A percentile compares a stretch with the other conserved stretches of the same genome.
phyloP scores from a whole-genome alignment of 805 yeast species.

The Barnettozyma siamensis region DNA sequence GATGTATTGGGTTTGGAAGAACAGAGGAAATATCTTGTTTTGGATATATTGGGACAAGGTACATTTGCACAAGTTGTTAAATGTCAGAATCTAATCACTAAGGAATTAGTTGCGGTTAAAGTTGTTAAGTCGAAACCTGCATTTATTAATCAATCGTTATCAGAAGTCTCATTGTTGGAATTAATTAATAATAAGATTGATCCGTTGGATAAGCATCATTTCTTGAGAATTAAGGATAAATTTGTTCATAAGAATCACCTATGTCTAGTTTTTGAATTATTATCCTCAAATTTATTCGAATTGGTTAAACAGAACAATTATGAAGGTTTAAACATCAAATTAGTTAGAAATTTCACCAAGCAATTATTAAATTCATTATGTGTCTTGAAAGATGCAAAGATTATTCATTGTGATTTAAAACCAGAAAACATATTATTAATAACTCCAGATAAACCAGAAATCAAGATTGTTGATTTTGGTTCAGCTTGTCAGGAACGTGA shows the following conservation, averaged over 20 bases:
- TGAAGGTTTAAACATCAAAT: slow-evolving; percentile 76
- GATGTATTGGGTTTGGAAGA: slow-evolving; percentile 86
- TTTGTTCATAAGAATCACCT: slow-evolving; percentile 90
- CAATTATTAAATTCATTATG: slow-evolving; percentile 80
- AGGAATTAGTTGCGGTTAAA: slow-evolving; percentile 89
- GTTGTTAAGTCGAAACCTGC: slow-evolving; percentile 91
- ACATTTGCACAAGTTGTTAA: slow-evolving; percentile 98
- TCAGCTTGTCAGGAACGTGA: slow-evolving; percentile 91
- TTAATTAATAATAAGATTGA: slow-evolving; percentile 67
- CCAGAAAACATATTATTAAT: slow-evolving; percentile 90
- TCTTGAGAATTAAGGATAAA: slow-evolving; percentile 75
- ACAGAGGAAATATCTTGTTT: slow-evolving; percentile 78
- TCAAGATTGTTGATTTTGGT: slow-evolving; percentile 94
- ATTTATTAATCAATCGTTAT: slow-evolving; percentile 82
- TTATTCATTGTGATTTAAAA: slow-evolving; percentile 94
- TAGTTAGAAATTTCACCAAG: slow-evolving; percentile 70
- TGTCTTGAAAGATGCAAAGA: slow-evolving; percentile 71
- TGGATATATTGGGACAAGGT: slow-evolving; percentile 92
- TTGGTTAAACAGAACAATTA: slow-evolving; percentile 88
- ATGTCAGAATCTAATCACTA: slow-evolving; percentile 63
- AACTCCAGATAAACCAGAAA: slow-evolving; percentile 58
- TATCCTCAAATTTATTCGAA: slow-evolving; percentile 86
- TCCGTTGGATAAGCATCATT: slow-evolving; percentile 65
- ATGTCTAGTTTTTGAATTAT: slow-evolving; percentile 85
- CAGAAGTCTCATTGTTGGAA: slow-evolving; percentile 85